A percentile compares a stretch with the other conserved stretches of the same genome.
Evolutionary conservation across 192 early-diverging fungal genomes (phyloP).

Genomic region (Podila epigama): DNA sequence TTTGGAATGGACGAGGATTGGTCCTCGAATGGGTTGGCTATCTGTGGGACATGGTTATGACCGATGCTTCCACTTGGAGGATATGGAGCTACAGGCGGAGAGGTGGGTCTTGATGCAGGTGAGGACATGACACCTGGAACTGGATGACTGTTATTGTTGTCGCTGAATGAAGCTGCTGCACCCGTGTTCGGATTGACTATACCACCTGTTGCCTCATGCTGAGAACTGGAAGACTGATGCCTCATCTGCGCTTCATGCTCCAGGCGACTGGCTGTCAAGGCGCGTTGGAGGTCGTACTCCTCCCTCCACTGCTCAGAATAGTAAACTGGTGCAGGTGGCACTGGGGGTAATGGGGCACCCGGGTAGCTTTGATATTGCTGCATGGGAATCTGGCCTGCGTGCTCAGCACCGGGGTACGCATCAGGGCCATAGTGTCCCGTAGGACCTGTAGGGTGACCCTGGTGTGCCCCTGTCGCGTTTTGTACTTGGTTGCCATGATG

Average conservation of each 20-base stretch:
- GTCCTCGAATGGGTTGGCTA: neutral
- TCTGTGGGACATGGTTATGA: neutral
- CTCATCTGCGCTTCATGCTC: neutral
- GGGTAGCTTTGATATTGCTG: neutral
- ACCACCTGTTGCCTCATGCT: too few species aligned
- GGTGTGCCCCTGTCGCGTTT: neutral
- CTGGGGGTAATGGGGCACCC: neutral
- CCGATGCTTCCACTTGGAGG: neutral
- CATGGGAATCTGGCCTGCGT: conserved; percentile 4
- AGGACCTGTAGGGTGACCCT: neutral
- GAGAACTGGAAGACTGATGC: neutral
- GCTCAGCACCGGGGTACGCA: conserved; percentile 11
- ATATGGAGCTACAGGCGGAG: neutral
- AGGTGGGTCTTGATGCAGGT: neutral
- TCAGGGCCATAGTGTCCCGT: neutral
- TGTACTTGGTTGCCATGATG: neutral
- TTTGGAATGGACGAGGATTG: too few species aligned
- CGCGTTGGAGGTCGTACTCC: neutral
- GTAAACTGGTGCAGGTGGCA: neutral
- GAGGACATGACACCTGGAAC: neutral
- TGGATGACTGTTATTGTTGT: too few species aligned
- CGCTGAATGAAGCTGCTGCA: neutral
- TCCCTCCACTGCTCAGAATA: neutral
- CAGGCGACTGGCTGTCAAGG: neutral
- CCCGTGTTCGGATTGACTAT: neutral